Conservation (phyloP, 352 stramenopile species). For the Phytophthora europaea region DNA sequence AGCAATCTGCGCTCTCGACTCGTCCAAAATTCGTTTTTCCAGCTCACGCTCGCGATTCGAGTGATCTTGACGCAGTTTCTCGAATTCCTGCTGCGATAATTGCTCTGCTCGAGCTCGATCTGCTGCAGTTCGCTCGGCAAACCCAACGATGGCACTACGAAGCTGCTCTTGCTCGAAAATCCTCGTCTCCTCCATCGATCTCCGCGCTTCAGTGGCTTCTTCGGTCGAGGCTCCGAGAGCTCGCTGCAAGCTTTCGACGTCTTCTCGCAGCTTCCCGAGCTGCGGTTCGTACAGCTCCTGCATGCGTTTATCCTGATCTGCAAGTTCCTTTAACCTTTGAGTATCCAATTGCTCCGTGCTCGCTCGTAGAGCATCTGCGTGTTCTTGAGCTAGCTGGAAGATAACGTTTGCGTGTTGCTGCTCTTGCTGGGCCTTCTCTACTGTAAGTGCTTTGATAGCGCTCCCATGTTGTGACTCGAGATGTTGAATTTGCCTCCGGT, state of each 20-base stretch:
- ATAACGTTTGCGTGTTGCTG: slow-evolving; percentile 27
- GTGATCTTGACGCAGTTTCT: slow-evolving; percentile 9
- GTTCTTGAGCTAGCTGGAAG: slow-evolving; percentile 29
- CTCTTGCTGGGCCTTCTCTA: slow-evolving; percentile 35
- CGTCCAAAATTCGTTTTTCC: slow-evolving; percentile 28
- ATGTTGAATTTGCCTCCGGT: slow-evolving; percentile 51
- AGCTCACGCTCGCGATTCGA: slow-evolving; percentile 16
- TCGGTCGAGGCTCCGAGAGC: slow-evolving; percentile 17
- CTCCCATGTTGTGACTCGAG: slow-evolving; percentile 42
- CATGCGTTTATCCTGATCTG: slow-evolving; percentile 28
- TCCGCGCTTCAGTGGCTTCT: slow-evolving; percentile 21
- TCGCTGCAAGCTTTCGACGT: slow-evolving; percentile 26
- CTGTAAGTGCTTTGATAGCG: slow-evolving; percentile 15
- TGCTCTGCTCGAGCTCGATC: slow-evolving; percentile 16
- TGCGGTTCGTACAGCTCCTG: slow-evolving; percentile 40
- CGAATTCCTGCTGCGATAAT: slow-evolving; percentile 21
- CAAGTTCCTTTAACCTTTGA: slow-evolving; percentile 29
- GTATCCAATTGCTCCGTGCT: slow-evolving; percentile 24
- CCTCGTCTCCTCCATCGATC: slow-evolving; percentile 33
- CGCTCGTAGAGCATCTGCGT: slow-evolving; percentile 24
- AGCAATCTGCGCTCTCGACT: slow-evolving; percentile 22
- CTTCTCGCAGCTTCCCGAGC: slow-evolving; percentile 26
- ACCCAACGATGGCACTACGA: slow-evolving; percentile 32
- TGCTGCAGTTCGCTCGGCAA: slow-evolving; percentile 11
- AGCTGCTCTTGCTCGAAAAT: slow-evolving; percentile 42